Base-by-base conservation (phyloP, 2,329 filamentous ascomycete species). In the Alternaria sp. region DNA sequence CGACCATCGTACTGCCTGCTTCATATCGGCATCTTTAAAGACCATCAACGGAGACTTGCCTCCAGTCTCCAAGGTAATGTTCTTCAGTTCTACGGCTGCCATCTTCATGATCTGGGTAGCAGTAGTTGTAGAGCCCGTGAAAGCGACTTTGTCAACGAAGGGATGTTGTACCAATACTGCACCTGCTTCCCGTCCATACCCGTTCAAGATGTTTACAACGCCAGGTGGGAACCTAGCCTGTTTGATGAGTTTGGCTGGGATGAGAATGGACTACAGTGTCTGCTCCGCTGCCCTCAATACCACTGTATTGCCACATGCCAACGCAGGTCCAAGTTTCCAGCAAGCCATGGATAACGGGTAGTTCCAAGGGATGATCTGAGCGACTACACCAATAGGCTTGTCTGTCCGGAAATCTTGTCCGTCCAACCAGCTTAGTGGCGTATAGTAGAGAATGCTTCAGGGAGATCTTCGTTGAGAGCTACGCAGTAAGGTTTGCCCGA, bases 391-490 rank as follows among this genome's bases (percentile, higher is more conserved):
- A 24, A 54, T 50, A 28, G 55, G 50, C 42, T 58, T 3, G 88
- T 87, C 72, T 90, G 85, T 23, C 90, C 90, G 58, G 86, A 86
- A 61, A 89, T 86, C 80, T 93, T 93, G 78, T 93, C 90, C 37
- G 89, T 88, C 77, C 85, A 92, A 45, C 90, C 90, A 42, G 85
- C 89, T 69, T 92, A 93, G 77, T 93, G 93, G 62, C 85, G 86
- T 48, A 89, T 42, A 4, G 51, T 49, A 14, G 50, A 77, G 48
- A 87, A 78, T 8, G 87, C 81, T 67, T 86, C 85, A 0, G 73
- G 79, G 9, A 92, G 77, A 73, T 91, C 88, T 54, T 85, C 86
- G 39, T 79, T 80, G 17, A 87, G 78, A 2, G 88, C 84, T 23
- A 86, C 84, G 4, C 79, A 76, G 74, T 89, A 90, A 5, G 89